These are phyloP conservation scores for Botrytis sinoallii DNA, from an alignment of 2,329 filamentous ascomycete genomes.

Conservation along the genomic window DNA sequence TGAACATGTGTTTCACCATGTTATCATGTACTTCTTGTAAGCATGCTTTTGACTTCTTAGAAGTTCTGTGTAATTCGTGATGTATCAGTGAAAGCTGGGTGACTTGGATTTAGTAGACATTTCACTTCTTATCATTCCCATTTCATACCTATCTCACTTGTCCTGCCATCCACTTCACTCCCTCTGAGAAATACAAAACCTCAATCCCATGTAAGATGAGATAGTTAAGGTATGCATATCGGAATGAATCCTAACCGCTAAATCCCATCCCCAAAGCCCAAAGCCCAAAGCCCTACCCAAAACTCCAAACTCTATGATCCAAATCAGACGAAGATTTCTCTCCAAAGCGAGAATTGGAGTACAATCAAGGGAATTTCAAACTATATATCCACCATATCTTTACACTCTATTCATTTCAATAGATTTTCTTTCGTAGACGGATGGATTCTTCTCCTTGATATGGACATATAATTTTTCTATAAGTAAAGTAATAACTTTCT, in stretches of 20 bases:
- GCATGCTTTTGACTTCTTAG: neutral
- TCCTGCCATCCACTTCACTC: no score
- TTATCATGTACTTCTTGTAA: neutral
- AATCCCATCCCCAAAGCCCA: no score
- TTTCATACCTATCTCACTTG: neutral
- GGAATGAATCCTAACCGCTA: no score
- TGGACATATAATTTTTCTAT: rapidly evolving
- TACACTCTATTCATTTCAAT: rapidly evolving
- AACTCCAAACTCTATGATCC: neutral
- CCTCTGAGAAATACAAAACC: neutral
- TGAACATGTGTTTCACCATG: rapidly evolving
- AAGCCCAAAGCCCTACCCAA: neutral
- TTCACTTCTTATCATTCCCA: neutral
- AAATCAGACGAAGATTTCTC: neutral
- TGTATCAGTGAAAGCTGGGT: neutral
- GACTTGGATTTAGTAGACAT: neutral
- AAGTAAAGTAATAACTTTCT: neutral
- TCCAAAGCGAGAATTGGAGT: no score
- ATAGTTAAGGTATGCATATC: neutral
- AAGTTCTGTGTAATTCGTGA: neutral
- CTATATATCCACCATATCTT: rapidly evolving
- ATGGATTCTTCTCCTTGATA: neutral
- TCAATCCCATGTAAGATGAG: neutral
- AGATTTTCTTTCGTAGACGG: no score
- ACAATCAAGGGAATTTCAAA: neutral